Percentiles rank a stretch among this genome's conserved stretches.
phyloP scores from a whole-genome alignment of 345 rosid genomes.

The Heritiera fomes region DNA sequence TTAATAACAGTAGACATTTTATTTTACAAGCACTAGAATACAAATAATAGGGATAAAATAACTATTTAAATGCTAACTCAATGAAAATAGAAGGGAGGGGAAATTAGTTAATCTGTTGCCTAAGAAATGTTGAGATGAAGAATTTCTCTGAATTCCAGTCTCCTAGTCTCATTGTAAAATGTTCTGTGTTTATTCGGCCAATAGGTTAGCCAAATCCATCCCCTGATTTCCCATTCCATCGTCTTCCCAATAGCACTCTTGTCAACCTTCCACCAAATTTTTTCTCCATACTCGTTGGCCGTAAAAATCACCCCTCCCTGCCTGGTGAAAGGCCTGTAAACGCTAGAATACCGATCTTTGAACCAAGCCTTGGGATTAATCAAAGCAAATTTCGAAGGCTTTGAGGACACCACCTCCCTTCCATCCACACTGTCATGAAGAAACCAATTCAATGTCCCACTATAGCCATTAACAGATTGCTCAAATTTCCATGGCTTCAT shows the following conservation, averaged over 20 bases:
- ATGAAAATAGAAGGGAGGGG: not conserved
- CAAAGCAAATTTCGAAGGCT: slow-evolving; percentile 62
- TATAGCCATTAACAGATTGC: slow-evolving; percentile 64
- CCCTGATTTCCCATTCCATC: slow-evolving; percentile 80
- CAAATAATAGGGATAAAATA: not conserved
- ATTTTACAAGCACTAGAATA: not conserved
- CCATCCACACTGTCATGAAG: slow-evolving; percentile 83
- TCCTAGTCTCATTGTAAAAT: slow-evolving; percentile 71
- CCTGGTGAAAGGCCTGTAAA: slow-evolving; percentile 68
- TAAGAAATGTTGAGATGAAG: slow-evolving; percentile 55
- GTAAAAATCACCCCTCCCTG: slow-evolving; percentile 90
- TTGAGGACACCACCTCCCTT: slow-evolving; percentile 74
- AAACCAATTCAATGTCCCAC: slow-evolving; percentile 70
- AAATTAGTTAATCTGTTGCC: not conserved
- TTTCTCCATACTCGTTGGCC: slow-evolving; percentile 75
- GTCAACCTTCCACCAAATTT: slow-evolving; percentile 72
- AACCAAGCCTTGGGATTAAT: slow-evolving; percentile 83
- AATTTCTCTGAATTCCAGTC: slow-evolving; percentile 67
- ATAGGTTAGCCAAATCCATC: slow-evolving; percentile 88
- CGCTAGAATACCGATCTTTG: slow-evolving; percentile 66
- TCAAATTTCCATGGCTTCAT: slow-evolving; percentile 89
- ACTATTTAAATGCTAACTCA: not conserved
- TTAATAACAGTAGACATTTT: not conserved
- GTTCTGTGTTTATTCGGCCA: slow-evolving; percentile 87
- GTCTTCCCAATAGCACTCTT: slow-evolving; percentile 53